These are phyloP conservation scores for Macrolepiota fuliginosa DNA, from an alignment of 768 basidiomycete genomes.

Conservation along the genomic window DNA sequence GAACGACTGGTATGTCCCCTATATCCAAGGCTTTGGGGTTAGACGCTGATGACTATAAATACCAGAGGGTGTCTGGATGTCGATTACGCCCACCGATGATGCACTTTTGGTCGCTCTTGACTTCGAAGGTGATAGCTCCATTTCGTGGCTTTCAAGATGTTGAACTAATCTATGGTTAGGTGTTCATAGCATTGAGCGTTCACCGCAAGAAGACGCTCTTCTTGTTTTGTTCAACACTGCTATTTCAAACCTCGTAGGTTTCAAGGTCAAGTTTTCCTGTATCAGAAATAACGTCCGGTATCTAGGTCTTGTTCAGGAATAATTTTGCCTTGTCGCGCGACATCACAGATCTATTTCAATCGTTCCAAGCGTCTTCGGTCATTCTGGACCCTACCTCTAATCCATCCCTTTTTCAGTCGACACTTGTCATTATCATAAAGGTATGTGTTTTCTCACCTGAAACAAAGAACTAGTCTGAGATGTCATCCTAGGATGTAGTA, in stretches of 20 bases:
- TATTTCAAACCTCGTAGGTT: constrained; percentile 53
- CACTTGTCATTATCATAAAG: constrained; percentile 63
- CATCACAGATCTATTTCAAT: constrained; percentile 59
- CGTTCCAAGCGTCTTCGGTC: constrained; percentile 56
- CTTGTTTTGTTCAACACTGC: constrained; percentile 66
- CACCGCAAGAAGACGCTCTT: constrained; percentile 61
- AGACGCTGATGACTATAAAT: background rate
- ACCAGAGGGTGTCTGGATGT: constrained; percentile 64
- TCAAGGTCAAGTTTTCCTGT: background rate
- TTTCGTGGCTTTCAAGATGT: background rate
- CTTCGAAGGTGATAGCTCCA: constrained; percentile 48
- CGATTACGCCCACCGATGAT: constrained; percentile 57
- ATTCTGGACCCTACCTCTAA: constrained; percentile 59
- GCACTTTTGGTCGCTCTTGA: constrained; percentile 56
- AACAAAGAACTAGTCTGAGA: background rate
- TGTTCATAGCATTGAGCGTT: constrained; percentile 63
- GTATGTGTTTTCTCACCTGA: constrained; percentile 21
- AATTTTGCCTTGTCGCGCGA: constrained; percentile 63
- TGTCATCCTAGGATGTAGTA: constrained; percentile 50
- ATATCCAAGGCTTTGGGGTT: background rate
- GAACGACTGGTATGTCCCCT: constrained; percentile 43
- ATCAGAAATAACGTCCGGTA: background rate
- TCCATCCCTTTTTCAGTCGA: constrained; percentile 57
- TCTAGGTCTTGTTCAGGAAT: constrained; percentile 63
- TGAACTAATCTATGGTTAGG: constrained; percentile 27